Conservation (phyloP, 2,329 filamentous ascomycete species). For the Xylariaceae sp. region DNA sequence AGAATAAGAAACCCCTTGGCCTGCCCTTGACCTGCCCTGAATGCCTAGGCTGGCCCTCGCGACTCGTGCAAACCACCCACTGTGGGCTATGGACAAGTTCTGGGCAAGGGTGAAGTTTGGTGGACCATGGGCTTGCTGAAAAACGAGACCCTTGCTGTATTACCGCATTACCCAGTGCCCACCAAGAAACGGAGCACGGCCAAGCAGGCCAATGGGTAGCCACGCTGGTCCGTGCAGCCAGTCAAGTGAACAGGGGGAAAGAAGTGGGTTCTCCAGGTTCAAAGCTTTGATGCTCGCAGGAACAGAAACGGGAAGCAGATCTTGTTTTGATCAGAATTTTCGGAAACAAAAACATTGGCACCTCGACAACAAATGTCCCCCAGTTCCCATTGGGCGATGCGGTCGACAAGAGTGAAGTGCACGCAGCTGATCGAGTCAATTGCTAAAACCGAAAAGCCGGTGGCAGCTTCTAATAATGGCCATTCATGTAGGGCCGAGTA, state of each 20-base stretch:
- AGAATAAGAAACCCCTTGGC: too few species aligned
- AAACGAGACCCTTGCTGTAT: constrained; percentile 2
- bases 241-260: background rate
- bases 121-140: background rate
- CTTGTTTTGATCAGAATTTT: constrained; percentile 17
- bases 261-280: constrained; percentile 1
- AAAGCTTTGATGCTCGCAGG: constrained; percentile 12
- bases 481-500: constrained; percentile 2
- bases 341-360: constrained; percentile 19
- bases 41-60: constrained; percentile 10
- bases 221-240: background rate
- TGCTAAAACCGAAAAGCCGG: constrained; percentile 1
- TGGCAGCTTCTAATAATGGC: background rate
- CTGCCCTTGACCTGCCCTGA: background rate
- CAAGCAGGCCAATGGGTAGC: too few species aligned
- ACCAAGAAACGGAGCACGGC: too few species aligned
- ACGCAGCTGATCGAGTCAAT: constrained; percentile 6
- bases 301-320: constrained; percentile 2
- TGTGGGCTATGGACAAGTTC: constrained; percentile 9
- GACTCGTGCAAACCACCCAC: constrained; percentile 14
- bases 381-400: too few species aligned
- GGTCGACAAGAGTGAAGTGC: constrained; percentile 1
- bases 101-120: background rate
- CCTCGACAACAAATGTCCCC: constrained; percentile 1
- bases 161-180: background rate